A percentile compares a stretch with the other conserved stretches of the same genome.
Evolutionary conservation across 2,329 filamentous ascomycete genomes (phyloP).

Genomic region (Achaetomium macrosporum): DNA sequence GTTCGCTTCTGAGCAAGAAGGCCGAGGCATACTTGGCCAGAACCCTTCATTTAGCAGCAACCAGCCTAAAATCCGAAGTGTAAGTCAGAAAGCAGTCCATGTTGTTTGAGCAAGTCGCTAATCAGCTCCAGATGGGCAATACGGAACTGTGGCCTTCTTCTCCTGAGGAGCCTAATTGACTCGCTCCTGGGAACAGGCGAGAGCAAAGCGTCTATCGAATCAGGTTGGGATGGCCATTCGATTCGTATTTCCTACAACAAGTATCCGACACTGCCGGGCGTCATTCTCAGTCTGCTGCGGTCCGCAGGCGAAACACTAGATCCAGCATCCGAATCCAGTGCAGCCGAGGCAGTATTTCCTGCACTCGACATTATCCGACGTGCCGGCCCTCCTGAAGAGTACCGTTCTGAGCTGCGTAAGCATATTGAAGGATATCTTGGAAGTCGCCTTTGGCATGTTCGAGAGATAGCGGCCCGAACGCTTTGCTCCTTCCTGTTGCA

Average conservation of each 20-base stretch:
- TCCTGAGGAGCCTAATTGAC: slow-evolving; percentile 81
- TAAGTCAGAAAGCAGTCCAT: slow-evolving; percentile 35
- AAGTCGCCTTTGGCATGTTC: slow-evolving; percentile 71
- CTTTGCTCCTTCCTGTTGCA: slow-evolving; percentile 57
- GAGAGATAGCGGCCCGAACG: slow-evolving; percentile 73
- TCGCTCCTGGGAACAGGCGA: slow-evolving; percentile 70
- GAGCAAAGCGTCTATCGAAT: slow-evolving; percentile 57
- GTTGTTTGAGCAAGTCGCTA: neutral
- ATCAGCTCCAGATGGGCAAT: slow-evolving; percentile 68
- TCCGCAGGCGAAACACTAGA: slow-evolving; percentile 43
- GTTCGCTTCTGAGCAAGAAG: slow-evolving; percentile 64
- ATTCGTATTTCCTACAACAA: slow-evolving; percentile 64
- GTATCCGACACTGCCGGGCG: slow-evolving; percentile 58
- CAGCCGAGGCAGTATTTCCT: slow-evolving; percentile 71
- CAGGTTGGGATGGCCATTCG: slow-evolving; percentile 58
- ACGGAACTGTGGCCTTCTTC: slow-evolving; percentile 84
- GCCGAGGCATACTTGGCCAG: slow-evolving; percentile 70
- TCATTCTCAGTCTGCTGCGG: slow-evolving; percentile 58
- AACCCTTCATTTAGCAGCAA: slow-evolving; percentile 72
- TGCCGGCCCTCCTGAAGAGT: slow-evolving; percentile 56
- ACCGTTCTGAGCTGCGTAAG: slow-evolving; percentile 49
- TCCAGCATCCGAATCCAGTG: slow-evolving; percentile 28
- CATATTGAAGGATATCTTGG: slow-evolving; percentile 58
- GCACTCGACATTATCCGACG: slow-evolving; percentile 75
- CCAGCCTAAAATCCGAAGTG: slow-evolving; percentile 72